phyloP scores from a whole-genome alignment of 345 rosid species.

The Heritiera fomes region DNA sequence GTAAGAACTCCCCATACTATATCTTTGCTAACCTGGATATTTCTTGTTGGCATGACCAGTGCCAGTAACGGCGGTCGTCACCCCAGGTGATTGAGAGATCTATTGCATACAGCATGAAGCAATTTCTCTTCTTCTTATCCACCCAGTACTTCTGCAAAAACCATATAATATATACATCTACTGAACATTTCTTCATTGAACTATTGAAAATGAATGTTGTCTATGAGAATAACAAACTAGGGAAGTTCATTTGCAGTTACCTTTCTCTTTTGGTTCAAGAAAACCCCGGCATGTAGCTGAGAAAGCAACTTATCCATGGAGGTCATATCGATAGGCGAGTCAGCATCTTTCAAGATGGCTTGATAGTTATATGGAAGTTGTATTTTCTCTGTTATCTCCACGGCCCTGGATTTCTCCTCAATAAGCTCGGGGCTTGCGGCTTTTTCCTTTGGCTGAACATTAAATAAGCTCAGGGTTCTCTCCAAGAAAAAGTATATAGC shows the following conservation, averaged over 20 bases:
- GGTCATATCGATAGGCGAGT: conserved; percentile 34
- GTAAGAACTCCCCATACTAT: no score
- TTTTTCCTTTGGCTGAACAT: neutral
- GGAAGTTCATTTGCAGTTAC: conserved; percentile 26
- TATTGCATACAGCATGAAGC: conserved; percentile 53
- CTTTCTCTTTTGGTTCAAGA: conserved; percentile 43
- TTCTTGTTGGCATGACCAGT: conserved; percentile 44
- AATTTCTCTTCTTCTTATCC: conserved; percentile 6
- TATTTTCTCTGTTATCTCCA: neutral
- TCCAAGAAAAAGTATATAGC: no score
- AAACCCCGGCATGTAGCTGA: conserved; percentile 46
- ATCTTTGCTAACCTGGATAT: conserved; percentile 34
- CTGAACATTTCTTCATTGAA: neutral
- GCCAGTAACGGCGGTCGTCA: conserved; percentile 54
- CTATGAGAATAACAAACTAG: no score
- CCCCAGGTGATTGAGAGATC: conserved; percentile 62
- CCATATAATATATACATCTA: no score
- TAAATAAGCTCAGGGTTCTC: no score
- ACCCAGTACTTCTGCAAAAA: conserved; percentile 17
- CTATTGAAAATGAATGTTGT: no score
- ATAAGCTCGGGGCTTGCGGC: neutral
- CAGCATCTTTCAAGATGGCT: conserved; percentile 49
- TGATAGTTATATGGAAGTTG: conserved; percentile 45
- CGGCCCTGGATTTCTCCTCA: neutral
- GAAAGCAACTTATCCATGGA: conserved; percentile 32